Evolutionary conservation across 805 yeast species (phyloP).

Genomic region (Kuraishia capsulata): DNA sequence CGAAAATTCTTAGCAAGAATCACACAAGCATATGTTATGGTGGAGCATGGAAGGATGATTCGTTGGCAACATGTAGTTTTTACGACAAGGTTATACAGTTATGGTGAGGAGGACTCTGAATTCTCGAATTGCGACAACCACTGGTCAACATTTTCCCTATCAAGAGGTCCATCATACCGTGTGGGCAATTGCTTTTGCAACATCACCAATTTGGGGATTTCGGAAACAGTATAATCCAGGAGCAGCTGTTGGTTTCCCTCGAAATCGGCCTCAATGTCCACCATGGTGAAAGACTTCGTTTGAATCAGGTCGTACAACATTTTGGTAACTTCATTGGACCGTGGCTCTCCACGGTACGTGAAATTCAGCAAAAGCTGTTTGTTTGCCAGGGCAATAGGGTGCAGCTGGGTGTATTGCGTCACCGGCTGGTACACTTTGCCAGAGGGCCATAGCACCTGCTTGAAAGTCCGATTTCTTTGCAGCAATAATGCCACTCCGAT

Average conservation of each 20-base stretch:
- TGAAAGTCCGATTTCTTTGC: conserved; percentile 31
- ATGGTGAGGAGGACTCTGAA: conserved; percentile 36
- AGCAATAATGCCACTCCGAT: conserved; percentile 16
- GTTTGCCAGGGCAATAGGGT: conserved; percentile 39
- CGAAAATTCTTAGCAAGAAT: conserved; percentile 40
- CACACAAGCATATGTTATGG: conserved; percentile 96
- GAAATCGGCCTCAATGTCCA: conserved; percentile 65
- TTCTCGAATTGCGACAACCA: conserved; percentile 12
- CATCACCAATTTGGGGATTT: conserved; percentile 60
- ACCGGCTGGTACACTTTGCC: conserved; percentile 38
- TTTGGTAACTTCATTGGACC: conserved; percentile 54
- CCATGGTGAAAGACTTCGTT: conserved; percentile 46
- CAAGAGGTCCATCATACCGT: conserved; percentile 17
- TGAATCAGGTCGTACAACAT: conserved; percentile 45
- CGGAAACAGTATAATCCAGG: conserved; percentile 36
- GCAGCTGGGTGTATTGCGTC: conserved; percentile 45
- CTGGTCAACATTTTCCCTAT: conserved; percentile 12
- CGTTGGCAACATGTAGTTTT: conserved; percentile 79
- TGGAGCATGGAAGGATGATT: conserved; percentile 66
- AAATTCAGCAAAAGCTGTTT: conserved; percentile 66
- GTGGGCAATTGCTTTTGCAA: conserved; percentile 56
- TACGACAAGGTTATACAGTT: conserved; percentile 76
- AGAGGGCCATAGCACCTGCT: conserved; percentile 36
- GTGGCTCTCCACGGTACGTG: conserved; percentile 55
- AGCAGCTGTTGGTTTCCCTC: conserved; percentile 51